Conservation (phyloP, 805 yeast species). For the Kockiozyma suomiensis region DNA sequence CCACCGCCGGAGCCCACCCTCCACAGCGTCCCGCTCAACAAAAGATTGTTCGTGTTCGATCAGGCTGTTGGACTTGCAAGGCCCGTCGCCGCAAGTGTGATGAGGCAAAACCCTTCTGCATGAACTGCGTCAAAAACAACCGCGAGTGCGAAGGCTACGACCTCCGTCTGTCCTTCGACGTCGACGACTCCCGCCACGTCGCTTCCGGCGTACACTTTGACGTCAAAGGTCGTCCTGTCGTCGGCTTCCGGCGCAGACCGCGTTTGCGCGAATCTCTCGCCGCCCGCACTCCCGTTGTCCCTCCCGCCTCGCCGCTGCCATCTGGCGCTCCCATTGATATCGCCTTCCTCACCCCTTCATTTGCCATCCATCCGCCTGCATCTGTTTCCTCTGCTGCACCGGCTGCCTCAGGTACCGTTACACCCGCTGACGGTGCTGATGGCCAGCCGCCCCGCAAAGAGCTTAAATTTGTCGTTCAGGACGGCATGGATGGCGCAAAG, state of each 20-base stretch:
- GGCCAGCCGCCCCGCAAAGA: conserved; percentile 11
- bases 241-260: conserved; percentile 33
- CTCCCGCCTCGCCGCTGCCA: conserved; percentile 4
- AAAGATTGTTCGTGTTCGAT: conserved; percentile 39
- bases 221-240: conserved; percentile 30
- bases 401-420: neutral
- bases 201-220: conserved; percentile 31
- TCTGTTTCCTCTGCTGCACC: neutral
- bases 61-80: conserved; percentile 64
- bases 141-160: conserved; percentile 36
- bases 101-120: conserved; percentile 63
- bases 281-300: conserved; percentile 14
- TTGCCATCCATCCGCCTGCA: neutral
- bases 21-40: conserved; percentile 16
- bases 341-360: conserved; percentile 16
- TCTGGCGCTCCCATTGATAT: conserved; percentile 10
- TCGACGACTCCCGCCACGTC: conserved; percentile 32
- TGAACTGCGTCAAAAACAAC: conserved; percentile 44
- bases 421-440: neutral
- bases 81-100: conserved; percentile 69
- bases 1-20: neutral
- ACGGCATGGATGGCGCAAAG: conserved; percentile 16
- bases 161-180: conserved; percentile 34
- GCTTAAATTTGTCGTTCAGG: conserved; percentile 31
- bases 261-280: conserved; percentile 32